Conservation (phyloP, 2,329 filamentous ascomycete genomes). For the Pseudogymnoascus sp. region DNA sequence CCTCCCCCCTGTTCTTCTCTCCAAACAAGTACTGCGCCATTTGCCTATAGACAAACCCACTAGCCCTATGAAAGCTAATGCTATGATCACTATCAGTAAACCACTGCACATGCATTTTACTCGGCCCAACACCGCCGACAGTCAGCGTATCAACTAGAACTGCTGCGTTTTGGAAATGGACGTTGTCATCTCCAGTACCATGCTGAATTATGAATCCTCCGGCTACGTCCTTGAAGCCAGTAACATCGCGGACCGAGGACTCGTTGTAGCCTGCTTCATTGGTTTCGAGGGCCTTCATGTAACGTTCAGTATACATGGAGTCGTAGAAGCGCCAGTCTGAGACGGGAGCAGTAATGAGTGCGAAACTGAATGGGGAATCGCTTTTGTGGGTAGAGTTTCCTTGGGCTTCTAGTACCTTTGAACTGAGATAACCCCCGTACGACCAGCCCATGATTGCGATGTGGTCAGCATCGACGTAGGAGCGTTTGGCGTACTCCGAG, state of each 20-base stretch:
- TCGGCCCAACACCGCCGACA: slow-evolving; percentile 47
- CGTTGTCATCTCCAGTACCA: slow-evolving; percentile 62
- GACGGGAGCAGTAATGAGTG: slow-evolving; percentile 57
- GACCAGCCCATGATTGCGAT: slow-evolving; percentile 64
- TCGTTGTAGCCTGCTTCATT: slow-evolving; percentile 54
- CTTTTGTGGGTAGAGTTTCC: slow-evolving; percentile 36
- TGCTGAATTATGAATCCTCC: slow-evolving; percentile 57
- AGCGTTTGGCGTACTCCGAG: slow-evolving; percentile 40
- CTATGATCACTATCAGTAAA: slow-evolving; percentile 60
- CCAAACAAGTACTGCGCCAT: slow-evolving; percentile 52
- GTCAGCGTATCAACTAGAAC: slow-evolving; percentile 55
- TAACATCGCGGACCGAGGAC: slow-evolving; percentile 48
- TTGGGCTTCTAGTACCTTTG: slow-evolving; percentile 57
- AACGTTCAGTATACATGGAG: slow-evolving; percentile 63
- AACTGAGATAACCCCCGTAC: slow-evolving; percentile 57
- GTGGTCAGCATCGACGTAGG: slow-evolving; percentile 49
- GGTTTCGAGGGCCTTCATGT: slow-evolving; percentile 54
- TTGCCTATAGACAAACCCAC: slow-evolving; percentile 52
- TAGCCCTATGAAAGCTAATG: slow-evolving; percentile 50
- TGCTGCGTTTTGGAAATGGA: slow-evolving; percentile 61
- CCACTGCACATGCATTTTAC: slow-evolving; percentile 54
- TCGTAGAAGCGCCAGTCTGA: slow-evolving; percentile 66
- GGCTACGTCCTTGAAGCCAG: slow-evolving; percentile 53
- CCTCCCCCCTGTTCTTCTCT: slow-evolving; percentile 46
- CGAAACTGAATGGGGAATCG: slow-evolving; percentile 43